Percentiles rank a stretch among this genome's conserved stretches.
Evolutionary conservation across 768 basidiomycete genomes (phyloP).

Genomic region (Rhodotorula graminis): DNA sequence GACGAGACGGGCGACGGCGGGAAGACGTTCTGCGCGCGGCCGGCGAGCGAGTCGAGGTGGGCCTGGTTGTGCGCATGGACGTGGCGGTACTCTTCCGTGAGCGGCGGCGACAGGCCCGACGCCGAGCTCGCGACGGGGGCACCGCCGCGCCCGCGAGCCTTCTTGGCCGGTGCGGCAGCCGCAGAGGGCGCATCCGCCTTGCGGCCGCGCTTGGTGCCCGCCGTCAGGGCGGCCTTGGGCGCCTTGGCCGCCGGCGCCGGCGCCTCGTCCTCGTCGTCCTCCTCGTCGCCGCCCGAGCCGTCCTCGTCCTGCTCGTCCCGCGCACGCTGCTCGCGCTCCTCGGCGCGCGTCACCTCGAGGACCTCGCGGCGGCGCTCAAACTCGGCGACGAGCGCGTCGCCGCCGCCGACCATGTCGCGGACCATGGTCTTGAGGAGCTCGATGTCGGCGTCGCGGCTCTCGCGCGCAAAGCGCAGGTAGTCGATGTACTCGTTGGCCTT

Average conservation of each 20-base stretch:
- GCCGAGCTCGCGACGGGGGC: no score
- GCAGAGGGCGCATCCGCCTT: background rate
- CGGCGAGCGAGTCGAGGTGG: constrained; percentile 23
- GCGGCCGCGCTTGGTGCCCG: constrained; percentile 20
- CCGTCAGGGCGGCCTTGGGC: constrained; percentile 25
- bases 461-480: constrained; percentile 47
- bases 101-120: constrained; percentile 8
- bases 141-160: background rate
- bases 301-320: constrained; percentile 60
- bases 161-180: constrained; percentile 1
- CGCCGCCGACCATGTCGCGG: constrained; percentile 67
- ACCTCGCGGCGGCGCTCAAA: constrained; percentile 66
- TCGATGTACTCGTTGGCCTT: constrained; percentile 86
- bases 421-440: constrained; percentile 71
- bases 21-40: constrained; percentile 6
- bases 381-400: constrained; percentile 63
- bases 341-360: constrained; percentile 50
- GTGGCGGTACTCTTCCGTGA: constrained; percentile 23
- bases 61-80: constrained; percentile 24
- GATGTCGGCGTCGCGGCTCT: constrained; percentile 55
- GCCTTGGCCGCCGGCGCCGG: background rate
- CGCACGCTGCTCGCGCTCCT: constrained; percentile 64
- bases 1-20: constrained; percentile 34
- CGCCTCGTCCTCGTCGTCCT: constrained; percentile 52
- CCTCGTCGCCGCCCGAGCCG: constrained; percentile 42